A percentile compares a stretch with the other conserved stretches of the same genome.
phyloP scores from a whole-genome alignment of 2,329 filamentous ascomycete species.

The Clonostachys chloroleuca region DNA sequence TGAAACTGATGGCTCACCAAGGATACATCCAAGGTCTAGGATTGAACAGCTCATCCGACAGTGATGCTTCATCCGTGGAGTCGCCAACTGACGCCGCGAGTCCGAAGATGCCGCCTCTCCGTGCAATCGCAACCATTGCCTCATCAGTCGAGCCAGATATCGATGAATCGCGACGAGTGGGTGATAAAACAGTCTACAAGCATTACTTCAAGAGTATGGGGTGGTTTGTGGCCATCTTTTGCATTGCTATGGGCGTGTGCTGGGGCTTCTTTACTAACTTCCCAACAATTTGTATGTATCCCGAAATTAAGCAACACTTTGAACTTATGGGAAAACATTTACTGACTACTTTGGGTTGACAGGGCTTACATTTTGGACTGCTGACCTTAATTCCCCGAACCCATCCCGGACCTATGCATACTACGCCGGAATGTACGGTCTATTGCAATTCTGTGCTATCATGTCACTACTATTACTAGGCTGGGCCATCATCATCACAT shows the following conservation, averaged over 20 bases:
- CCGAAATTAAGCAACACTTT: too few relatives aligned
- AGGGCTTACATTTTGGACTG: conserved; percentile 36
- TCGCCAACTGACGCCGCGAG: too few relatives aligned
- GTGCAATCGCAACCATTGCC: not conserved
- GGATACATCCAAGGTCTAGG: conserved; percentile 33
- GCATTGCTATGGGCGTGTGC: not conserved
- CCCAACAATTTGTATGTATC: conserved; percentile 3
- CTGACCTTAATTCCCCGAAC: conserved; percentile 12
- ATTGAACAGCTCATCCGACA: too few relatives aligned
- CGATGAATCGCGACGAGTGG: not conserved
- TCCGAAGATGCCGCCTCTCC: conserved; percentile 3
- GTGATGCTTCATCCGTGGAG: too few relatives aligned
- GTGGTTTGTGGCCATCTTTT: not conserved
- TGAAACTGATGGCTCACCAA: conserved; percentile 17
- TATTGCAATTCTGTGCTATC: conserved; percentile 10
- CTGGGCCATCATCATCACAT: conserved; percentile 12
- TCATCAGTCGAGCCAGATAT: not conserved
- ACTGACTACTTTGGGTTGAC: conserved; percentile 6
- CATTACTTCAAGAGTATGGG: not conserved
- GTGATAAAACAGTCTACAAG: not conserved
- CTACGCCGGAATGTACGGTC: conserved; percentile 22
- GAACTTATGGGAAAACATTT: too few relatives aligned
- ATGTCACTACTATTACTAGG: conserved; percentile 9
- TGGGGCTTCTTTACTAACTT: conserved; percentile 19
- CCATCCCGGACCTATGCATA: conserved; percentile 10